Conservation (phyloP, 192 early-diverging fungal species). For the Linnemannia zychae region DNA sequence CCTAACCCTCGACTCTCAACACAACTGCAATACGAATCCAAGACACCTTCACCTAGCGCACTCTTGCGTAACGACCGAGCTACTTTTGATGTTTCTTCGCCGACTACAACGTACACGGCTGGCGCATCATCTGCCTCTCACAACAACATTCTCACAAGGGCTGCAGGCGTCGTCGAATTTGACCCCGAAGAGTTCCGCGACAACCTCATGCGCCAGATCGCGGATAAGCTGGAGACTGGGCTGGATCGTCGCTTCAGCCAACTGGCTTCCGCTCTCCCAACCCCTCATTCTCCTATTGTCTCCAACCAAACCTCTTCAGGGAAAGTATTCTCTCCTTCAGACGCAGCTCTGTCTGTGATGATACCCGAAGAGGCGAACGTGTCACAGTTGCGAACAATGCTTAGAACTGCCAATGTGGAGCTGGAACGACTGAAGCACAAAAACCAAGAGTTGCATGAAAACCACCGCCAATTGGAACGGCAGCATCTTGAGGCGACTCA, state of each 20-base stretch:
- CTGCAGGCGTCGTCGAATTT: background rate
- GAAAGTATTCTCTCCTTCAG: background rate
- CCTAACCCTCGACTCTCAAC: background rate
- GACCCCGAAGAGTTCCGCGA: conserved; percentile 23
- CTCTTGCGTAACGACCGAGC: background rate
- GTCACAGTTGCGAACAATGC: conserved; percentile 4
- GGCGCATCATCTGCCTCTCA: background rate
- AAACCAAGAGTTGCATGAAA: conserved; percentile 20
- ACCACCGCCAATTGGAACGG: conserved; percentile 10
- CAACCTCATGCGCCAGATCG: conserved; percentile 27
- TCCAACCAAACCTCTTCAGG: background rate
- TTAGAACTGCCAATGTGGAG: background rate
- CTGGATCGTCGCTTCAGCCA: conserved; percentile 31
- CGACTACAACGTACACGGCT: background rate
- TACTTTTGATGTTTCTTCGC: background rate
- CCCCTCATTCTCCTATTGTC: conserved; percentile 9
- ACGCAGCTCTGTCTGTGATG: background rate
- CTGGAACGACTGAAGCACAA: conserved; percentile 17
- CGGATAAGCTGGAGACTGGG: conserved; percentile 24
- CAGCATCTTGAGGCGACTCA: conserved; percentile 19
- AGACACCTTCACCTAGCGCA: background rate
- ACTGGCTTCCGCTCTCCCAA: conserved; percentile 2
- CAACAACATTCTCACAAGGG: background rate
- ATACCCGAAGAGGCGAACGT: background rate
- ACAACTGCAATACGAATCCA: background rate